Conservation (phyloP, 345 rosid genomes). For the Lepidium didymum region DNA sequence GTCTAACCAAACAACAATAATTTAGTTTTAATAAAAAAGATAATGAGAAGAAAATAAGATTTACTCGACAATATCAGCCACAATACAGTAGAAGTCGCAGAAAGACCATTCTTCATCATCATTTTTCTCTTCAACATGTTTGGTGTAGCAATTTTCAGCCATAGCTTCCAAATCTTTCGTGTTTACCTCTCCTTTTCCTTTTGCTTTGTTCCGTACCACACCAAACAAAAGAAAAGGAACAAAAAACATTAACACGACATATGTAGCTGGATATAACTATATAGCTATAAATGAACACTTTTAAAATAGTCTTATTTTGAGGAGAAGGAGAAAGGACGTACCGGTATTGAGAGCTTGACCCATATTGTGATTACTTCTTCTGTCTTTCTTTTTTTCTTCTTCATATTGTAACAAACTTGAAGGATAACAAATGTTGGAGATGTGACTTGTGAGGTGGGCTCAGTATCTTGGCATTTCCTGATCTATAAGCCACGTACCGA, state of each 20-base stretch:
- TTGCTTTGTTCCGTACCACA: conserved; percentile 5
- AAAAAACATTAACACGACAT: neutral
- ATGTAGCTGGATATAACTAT: neutral
- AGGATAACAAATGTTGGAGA: conserved; percentile 9
- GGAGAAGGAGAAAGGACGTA: conserved; percentile 10
- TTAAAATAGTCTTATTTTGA: neutral
- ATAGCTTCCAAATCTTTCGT: conserved; percentile 35
- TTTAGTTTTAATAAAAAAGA: too few relatives aligned
- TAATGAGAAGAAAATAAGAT: neutral
- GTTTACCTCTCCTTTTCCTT: conserved; percentile 39
- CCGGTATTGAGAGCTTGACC: conserved; percentile 31
- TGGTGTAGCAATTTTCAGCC: conserved; percentile 35
- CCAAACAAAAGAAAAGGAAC: neutral
- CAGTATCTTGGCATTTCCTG: conserved; percentile 25
- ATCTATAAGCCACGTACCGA: conserved; percentile 20
- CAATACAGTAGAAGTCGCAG: conserved; percentile 40
- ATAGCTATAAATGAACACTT: neutral
- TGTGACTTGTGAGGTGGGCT: conserved; percentile 17
- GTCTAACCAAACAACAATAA: too few relatives aligned
- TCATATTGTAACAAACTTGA: neutral
- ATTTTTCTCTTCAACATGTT: conserved; percentile 16
- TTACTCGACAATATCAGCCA: conserved; percentile 63
- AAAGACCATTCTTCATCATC: neutral
- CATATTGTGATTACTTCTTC: conserved; percentile 6
- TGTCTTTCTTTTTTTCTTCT: neutral